Evolutionary conservation across 1,284 basidiomycete genomes (phyloP).

Genomic region (Ustilago crameri): DNA sequence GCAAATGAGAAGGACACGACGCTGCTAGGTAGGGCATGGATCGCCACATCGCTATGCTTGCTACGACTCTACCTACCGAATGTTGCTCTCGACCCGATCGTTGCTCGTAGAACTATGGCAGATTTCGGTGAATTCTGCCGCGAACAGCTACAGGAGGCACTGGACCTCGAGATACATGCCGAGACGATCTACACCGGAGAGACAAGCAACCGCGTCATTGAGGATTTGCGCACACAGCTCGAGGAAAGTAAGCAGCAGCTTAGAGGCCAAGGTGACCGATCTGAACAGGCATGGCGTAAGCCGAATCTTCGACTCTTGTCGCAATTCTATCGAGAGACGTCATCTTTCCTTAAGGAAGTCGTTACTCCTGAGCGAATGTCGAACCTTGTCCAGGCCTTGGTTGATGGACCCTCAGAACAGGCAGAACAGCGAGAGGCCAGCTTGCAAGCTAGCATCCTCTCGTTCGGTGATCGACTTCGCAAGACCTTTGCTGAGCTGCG

Average conservation of each 20-base stretch:
- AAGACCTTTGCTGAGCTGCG: constrained; percentile 71
- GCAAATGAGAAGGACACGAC: background rate
- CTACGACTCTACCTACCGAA: constrained; percentile 85
- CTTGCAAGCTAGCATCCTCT: constrained; percentile 67
- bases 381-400: constrained; percentile 59
- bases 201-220: constrained; percentile 71
- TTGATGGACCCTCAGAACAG: constrained; percentile 24
- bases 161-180: constrained; percentile 74
- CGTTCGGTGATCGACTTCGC: constrained; percentile 71
- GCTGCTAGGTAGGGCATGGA: constrained; percentile 74
- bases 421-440: constrained; percentile 58
- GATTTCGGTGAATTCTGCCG: constrained; percentile 71
- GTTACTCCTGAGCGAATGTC: constrained; percentile 49
- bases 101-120: constrained; percentile 74
- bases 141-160: constrained; percentile 72
- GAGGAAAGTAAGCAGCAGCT: constrained; percentile 21
- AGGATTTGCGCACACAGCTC: constrained; percentile 50
- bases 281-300: constrained; percentile 31
- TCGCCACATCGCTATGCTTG: constrained; percentile 75
- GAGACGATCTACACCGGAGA: constrained; percentile 78
- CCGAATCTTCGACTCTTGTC: constrained; percentile 75
- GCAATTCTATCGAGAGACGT: constrained; percentile 83
- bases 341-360: constrained; percentile 54
- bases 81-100: constrained; percentile 86
- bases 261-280: constrained; percentile 16